phyloP scores from a whole-genome alignment of 1,139 yeast species.

The Fermentozyma sake region DNA sequence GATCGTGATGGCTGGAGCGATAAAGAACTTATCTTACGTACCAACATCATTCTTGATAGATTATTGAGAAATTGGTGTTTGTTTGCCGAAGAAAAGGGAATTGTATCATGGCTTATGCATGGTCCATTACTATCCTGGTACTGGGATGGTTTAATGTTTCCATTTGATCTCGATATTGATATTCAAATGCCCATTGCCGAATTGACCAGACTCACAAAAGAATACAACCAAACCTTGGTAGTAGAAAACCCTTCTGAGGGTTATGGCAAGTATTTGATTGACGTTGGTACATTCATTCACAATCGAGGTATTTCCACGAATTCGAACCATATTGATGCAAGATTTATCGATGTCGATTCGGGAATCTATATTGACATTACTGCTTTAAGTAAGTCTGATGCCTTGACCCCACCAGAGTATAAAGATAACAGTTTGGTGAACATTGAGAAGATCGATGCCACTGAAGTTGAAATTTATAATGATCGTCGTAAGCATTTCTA shows the following conservation, averaged over 20 bases:
- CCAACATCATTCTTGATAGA: slow-evolving; percentile 26
- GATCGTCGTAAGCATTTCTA: slow-evolving; percentile 23
- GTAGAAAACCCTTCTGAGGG: slow-evolving; percentile 23
- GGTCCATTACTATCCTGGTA: slow-evolving; percentile 20
- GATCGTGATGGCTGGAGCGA: slow-evolving; percentile 14
- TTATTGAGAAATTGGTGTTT: slow-evolving; percentile 31
- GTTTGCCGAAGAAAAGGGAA: slow-evolving; percentile 33
- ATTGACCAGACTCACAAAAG: slow-evolving; percentile 11
- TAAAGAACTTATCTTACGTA: slow-evolving; percentile 12
- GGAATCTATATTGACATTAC: slow-evolving; percentile 26
- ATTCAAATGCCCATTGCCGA: slow-evolving; percentile 20
- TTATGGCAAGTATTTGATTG: slow-evolving; percentile 22
- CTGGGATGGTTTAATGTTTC: slow-evolving; percentile 21
- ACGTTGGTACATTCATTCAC: slow-evolving; percentile 22
- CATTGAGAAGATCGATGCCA: slow-evolving; percentile 10
- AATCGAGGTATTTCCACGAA: slow-evolving; percentile 17
- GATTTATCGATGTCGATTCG: slow-evolving; percentile 24
- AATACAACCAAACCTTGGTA: slow-evolving; percentile 18
- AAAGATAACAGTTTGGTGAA: slow-evolving; percentile 8
- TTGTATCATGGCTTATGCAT: slow-evolving; percentile 21
- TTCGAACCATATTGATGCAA: slow-evolving; percentile 23
- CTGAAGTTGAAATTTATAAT: slow-evolving; percentile 15
- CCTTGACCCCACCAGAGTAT: slow-evolving; percentile 9
- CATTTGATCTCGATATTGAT: slow-evolving; percentile 18
- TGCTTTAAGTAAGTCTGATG: slow-evolving; percentile 16